Base-by-base conservation (phyloP, 108 stramenopile genomes). In the Nannochloropsis salina region DNA sequence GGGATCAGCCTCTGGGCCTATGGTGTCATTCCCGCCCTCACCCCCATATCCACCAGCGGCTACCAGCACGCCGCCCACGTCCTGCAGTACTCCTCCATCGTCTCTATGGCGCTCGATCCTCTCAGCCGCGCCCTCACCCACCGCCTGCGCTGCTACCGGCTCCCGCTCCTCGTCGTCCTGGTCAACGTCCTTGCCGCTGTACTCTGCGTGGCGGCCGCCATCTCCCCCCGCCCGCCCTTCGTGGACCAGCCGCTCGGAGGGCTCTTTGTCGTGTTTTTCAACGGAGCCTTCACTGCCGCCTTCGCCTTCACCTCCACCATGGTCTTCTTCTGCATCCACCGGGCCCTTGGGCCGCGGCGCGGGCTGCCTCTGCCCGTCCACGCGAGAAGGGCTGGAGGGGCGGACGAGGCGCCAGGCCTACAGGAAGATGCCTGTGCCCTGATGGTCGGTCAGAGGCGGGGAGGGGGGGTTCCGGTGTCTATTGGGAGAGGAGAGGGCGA, bases 61-160 rank as follows among this genome's bases (percentile, higher is more conserved):
- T 74, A 74, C n/a, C 61, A 74, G 8, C 61, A 74, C n/a, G n/a
- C 20, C n/a, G 61, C 20, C 20, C 15, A 74, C 3, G n/a, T 74
- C 4, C n/a, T 74, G n/a, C 61, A 74, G n/a, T 74, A n/a, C n/a
- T 74, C 61, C 4, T 74, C 61, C 5, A n/a, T 74, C n/a, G 61
- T 74, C 61, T 74, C 61, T n/a, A 74, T 74, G 61, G 61, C 61
- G n/a, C 61, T 74, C 61, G 61, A 74, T 74, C 61, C 61, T n/a
- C 61, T 74, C 2, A n/a, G 20, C 20, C 61, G 61, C 20, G 61
- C 61, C n/a, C n/a, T 74, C 20, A 74, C 61, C n/a, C 61, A 74
- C 0, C n/a, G n/a, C n/a, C n/a, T 4, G 15, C 61, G 61, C 4
- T 74, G 61, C n/a, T 74, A 74, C n/a, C 61, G 61, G 15, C 61